Evolutionary conservation across 1,139 yeast genomes (phyloP), one percentile per base, ranked within the genome.

Genomic region (Blastobotrys illinoisensis): DNA sequence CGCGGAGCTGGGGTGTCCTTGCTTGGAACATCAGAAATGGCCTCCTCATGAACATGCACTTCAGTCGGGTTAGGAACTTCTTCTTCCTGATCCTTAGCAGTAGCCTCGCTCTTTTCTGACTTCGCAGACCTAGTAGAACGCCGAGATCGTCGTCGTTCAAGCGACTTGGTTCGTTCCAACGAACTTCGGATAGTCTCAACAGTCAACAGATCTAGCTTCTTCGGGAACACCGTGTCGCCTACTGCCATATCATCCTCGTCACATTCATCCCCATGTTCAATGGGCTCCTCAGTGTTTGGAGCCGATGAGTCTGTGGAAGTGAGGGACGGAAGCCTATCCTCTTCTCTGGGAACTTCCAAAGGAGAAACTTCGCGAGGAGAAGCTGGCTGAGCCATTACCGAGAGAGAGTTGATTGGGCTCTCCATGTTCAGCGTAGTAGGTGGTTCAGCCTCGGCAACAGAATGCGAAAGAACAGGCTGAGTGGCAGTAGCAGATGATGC

Each of bases 161-260:
- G 58, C 44, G 70, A 64, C 51, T 68, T 70, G 3, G 72, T 64
- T 46, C 74, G 66, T 50, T 71, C 73, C 14, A 71, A 58, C 2
- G 74, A 67, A 36, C 67, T 63, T 46, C 73, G 64, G 46, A 71
- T 70, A n/a, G 62, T 62, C 50, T 68, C 74, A 7, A 71, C 71
- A 18, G 69, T 64, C 16, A 64, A 59, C n/a, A 62, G 55, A 44
- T 68, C 72, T 49, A 72, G 64, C 24, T 61, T 63, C 53, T 70
- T 68, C 1, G 75, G 75, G 57, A 70, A 71, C 9, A 71, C 70
- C 5, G 74, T 69, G 48, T 69, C 71, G 24, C 67, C 68, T 5
- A 68, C 71, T 6, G 67, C 63, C n/a, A 60, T 57, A n/a, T 63
- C 66, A 9, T 60, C 66, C 18, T 55, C 55, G 16, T 32, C 40